Evolutionary conservation across 177 flowering plant genomes (phyloP), one percentile per base, ranked within the genome.

Genomic region (Vitis hybrid): DNA sequence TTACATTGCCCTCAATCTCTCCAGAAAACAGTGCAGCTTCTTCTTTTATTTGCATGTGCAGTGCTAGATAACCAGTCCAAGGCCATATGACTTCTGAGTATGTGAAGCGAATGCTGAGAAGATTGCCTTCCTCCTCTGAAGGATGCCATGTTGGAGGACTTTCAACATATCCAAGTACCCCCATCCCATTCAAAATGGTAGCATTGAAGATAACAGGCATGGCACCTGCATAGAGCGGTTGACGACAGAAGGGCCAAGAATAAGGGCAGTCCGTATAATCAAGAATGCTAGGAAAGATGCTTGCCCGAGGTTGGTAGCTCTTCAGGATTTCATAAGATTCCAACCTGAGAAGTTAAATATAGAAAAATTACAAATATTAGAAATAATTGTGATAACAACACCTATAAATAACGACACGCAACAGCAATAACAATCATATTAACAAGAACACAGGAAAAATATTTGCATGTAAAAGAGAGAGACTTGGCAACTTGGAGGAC

Each of bases 171-270:
- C 99, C 99, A 79, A 89, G 80, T 19, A 90, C 97, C 72, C 93
- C 98, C 99, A 95, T 89, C 50, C 99, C 99, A 79, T 95, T 95
- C 65, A 95, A 79, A 74, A 95, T 95, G 63, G 99, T 91, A 65
- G 91, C 82, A 82, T 95, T 95, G 62, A 93, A 95, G 55, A 95
- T 91, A 19, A 95, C 87, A 56, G 99, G 99, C 98, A 95, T 95
- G 18, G 99, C 92, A 73, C 98, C 93, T 3, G 98, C 97, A 88
- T 93, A 95, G 9, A 95, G 94, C 50, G 99, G 98, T 71, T 95
- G 98, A 63, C 93, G 97, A 77, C 98, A 95, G 79, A 93, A 95
- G 13, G 99, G 99, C 99, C 99, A 95, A 20, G 97, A 84, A 76
- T 95, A 95, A 22, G 99, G 98, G 78, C 96, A 92, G 74, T 95